Conservation (phyloP, 805 yeast species). For the Wickerhamomyces sydowiorum region DNA sequence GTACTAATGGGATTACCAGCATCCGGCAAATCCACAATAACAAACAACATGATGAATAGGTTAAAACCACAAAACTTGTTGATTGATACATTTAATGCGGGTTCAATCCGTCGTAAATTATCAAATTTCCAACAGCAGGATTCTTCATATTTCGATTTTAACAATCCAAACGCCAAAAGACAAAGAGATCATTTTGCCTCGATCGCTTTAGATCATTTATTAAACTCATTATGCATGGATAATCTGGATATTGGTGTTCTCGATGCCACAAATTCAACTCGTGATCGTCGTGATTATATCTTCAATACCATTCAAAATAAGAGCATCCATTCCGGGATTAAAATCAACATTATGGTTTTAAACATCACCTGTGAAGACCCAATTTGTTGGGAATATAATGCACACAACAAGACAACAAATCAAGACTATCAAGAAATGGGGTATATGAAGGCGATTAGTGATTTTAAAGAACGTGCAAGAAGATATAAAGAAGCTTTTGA, state of each 20-base stretch:
- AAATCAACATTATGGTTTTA: slow-evolving; percentile 44
- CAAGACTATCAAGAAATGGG: slow-evolving; percentile 52
- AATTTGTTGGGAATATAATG: slow-evolving; percentile 49
- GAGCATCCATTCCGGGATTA: slow-evolving; percentile 20
- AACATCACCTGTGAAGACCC: slow-evolving; percentile 56
- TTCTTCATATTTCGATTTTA: slow-evolving; percentile 35
- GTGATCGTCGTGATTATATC: slow-evolving; percentile 28
- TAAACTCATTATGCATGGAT: slow-evolving; percentile 35
- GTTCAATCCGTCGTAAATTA: slow-evolving; percentile 54
- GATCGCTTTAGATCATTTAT: slow-evolving; percentile 40
- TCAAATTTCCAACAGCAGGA: slow-evolving; percentile 32
- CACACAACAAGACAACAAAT: slow-evolving; percentile 57
- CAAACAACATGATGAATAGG: slow-evolving; percentile 56
- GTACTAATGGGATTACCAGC: slow-evolving; percentile 78
- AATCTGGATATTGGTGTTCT: slow-evolving; percentile 50
- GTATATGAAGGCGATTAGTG: slow-evolving; percentile 47
- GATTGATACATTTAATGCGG: slow-evolving; percentile 61
- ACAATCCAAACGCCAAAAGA: slow-evolving; percentile 34
- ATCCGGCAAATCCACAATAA: slow-evolving; percentile 68
- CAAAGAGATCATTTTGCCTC: slow-evolving; percentile 48
- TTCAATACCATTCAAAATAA: slow-evolving; percentile 16
- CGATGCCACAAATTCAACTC: slow-evolving; percentile 56
- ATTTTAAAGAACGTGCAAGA: slow-evolving; percentile 51
- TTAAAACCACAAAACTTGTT: slow-evolving; percentile 35
- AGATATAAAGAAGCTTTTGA: slow-evolving; percentile 41